Evolutionary conservation across 805 yeast genomes (phyloP), one percentile per base, ranked within the genome.

Genomic region (Yarrowia deformans): DNA sequence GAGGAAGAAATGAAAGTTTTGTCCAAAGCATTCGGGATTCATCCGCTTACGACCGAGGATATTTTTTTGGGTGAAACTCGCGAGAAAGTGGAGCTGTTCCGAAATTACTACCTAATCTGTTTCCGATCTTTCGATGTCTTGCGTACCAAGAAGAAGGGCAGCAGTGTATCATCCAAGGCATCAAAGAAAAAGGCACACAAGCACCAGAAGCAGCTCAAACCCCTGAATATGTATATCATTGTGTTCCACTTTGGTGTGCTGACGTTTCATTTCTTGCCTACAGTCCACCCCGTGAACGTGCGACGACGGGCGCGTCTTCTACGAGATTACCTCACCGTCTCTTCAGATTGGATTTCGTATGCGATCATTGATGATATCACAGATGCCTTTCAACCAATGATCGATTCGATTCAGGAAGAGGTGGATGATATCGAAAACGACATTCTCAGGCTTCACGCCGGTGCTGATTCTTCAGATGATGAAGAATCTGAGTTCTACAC

Each of bases 311-410:
- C 97, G 0, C 83, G 99, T 69, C 80, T 95, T 72, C 82, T 94
- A 71, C 84, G 89, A 71, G 99, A 95, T 77, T 94, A 93, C 75
- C 81, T 95, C 71, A 91, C 91, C 1, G 97, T 95, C 6, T 87
- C 94, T 2, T 87, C 98, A 0, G 98, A 95, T 78, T 95, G 99
- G 99, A 89, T 95, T 56, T 94, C 97, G 1, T 95, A 95, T 79
- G 98, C 98, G 0, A 80, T 95, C 72, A 91, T 95, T 73, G 99
- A 95, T 81, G 98, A 95, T 77, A 91, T 95, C 72, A 94, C 98
- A 0, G 99, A 95, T 82, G 97, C 97, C 0, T 95, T 91, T 82
- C 98, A 97, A 0, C 99, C 99, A 2, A 87, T 95, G 89, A 93
- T 95, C 71, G 96, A 91, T 70, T 86, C 94, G 58, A 93, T 95